Evolutionary conservation across 805 yeast genomes (phyloP).

Genomic region (Yamadazyma akitaensis): DNA sequence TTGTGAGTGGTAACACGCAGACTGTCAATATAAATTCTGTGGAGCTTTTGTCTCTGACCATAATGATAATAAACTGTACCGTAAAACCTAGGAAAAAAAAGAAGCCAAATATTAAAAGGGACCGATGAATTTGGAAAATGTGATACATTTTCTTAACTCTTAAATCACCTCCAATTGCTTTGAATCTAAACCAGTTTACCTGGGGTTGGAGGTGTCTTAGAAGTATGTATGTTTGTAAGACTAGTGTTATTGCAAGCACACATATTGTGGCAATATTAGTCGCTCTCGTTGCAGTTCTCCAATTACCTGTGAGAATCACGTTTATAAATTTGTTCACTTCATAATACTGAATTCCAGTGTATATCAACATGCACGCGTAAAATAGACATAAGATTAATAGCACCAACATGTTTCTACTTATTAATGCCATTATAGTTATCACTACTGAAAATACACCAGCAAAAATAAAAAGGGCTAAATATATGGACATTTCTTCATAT

Average conservation of each 20-base stretch:
- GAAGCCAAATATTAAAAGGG: constrained; percentile 21
- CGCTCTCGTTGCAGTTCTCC: constrained; percentile 33
- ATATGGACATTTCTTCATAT: constrained; percentile 35
- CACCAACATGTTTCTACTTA: constrained; percentile 37
- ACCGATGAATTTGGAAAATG: constrained; percentile 38
- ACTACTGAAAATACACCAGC: constrained; percentile 42
- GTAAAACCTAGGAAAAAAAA: constrained; percentile 52
- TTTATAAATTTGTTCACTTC: constrained; percentile 31
- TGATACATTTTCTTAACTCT: constrained; percentile 34
- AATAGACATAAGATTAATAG: constrained; percentile 38
- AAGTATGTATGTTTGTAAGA: constrained; percentile 28
- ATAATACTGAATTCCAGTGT: constrained; percentile 45
- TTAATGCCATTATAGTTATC: constrained; percentile 37
- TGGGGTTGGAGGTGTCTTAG: constrained; percentile 31
- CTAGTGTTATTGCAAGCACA: constrained; percentile 34
- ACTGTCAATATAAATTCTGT: constrained; percentile 46
- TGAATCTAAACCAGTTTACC: constrained; percentile 47
- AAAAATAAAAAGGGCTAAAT: constrained; percentile 46
- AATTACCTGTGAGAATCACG: constrained; percentile 15
- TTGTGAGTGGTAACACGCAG: constrained; percentile 43
- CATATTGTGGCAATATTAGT: constrained; percentile 43
- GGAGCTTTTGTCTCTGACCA: constrained; percentile 33
- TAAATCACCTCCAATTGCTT: constrained; percentile 47
- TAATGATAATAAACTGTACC: constrained; percentile 46
- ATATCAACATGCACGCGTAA: constrained; percentile 41